Percentiles rank a stretch among this genome's conserved stretches.
phyloP scores from a whole-genome alignment of 1,284 basidiomycete genomes.

The Sparassis latifolia region DNA sequence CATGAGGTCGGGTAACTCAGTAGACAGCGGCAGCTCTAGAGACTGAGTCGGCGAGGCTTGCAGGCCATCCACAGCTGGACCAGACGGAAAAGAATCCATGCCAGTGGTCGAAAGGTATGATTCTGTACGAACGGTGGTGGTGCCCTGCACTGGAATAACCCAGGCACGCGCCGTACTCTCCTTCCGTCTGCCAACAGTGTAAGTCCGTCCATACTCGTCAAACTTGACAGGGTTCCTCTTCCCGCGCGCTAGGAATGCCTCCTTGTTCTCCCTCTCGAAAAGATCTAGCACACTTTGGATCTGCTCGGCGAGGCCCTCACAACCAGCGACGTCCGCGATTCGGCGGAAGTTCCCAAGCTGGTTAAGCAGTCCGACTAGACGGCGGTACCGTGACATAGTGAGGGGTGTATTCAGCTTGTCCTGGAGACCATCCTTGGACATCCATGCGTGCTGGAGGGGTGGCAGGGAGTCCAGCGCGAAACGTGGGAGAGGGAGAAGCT shows the following conservation, averaged over 20 bases:
- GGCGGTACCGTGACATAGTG: constrained; percentile 69
- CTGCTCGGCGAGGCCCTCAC: constrained; percentile 47
- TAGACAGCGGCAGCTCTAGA: not conserved
- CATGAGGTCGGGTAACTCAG: not conserved
- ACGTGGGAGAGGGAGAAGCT: constrained; percentile 73
- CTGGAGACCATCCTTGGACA: constrained; percentile 53
- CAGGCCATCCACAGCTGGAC: not conserved
- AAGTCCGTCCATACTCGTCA: constrained; percentile 75
- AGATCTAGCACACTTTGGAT: constrained; percentile 51
- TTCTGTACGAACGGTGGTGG: not conserved
- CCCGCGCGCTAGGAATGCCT: constrained; percentile 45
- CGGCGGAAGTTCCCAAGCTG: constrained; percentile 69
- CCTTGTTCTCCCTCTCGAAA: constrained; percentile 62
- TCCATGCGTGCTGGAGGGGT: constrained; percentile 62
- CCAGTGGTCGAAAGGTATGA: not conserved
- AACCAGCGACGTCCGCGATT: constrained; percentile 62
- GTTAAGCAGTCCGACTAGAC: constrained; percentile 58
- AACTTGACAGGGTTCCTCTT: constrained; percentile 51
- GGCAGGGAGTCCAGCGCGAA: constrained; percentile 61
- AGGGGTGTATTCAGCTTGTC: constrained; percentile 53
- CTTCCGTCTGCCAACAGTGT: constrained; percentile 81
- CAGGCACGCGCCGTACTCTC: constrained; percentile 86
- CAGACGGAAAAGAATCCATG: no score
- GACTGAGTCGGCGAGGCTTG: not conserved
- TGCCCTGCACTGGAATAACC: constrained; percentile 73